Evolutionary conservation across 768 basidiomycete species (phyloP), one percentile per base, ranked within the genome.

Genomic region (Boletus fagicola): DNA sequence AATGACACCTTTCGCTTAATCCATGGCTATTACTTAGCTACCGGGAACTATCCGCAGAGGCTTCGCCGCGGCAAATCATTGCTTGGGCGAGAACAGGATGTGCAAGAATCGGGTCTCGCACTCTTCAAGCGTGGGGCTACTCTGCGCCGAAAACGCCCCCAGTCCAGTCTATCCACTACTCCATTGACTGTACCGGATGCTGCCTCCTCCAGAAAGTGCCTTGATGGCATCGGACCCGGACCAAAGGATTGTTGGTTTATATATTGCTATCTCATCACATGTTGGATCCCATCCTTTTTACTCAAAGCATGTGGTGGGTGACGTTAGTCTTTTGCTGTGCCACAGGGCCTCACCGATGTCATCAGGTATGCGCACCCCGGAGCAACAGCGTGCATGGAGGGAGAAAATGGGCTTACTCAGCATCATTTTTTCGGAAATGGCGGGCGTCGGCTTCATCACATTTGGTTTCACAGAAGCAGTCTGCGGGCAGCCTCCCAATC

Each of bases 381-480:
- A 99, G 62, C 90, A 89, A 63, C 94, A 97, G 71, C 85, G 94
- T 49, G 97, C 97, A 43, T 99, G 95, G 95, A 82, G 97, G 61
- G 97, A 99, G 76, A 99, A 99, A 78, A 93, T 98, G 74, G 97
- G 96, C 9, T 82, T 99, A 26, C 78, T 99, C 49, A 77, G 80
- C 62, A 79, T 98, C 72, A 92, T 96, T 67, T 70, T 82, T 16
- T 5, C 73, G n/a, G 81, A 94, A 60, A 97, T 98, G 95, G 90
- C 91, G 18, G 83, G 78, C 52, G 97, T 99, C 66, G 97, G 95
- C 68, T 99, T 93, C 83, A 80, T 99, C 69, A 99, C 97, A 12
- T 99, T 99, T 75, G 97, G 97, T 9, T 99, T 99, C 78, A 98
- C 94, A 11, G 84, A 93, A 68, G 76, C 86, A 53, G 97, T 98